Conservation (phyloP, 2,329 filamentous ascomycete genomes). For the Aurifilum marmelostoma region DNA sequence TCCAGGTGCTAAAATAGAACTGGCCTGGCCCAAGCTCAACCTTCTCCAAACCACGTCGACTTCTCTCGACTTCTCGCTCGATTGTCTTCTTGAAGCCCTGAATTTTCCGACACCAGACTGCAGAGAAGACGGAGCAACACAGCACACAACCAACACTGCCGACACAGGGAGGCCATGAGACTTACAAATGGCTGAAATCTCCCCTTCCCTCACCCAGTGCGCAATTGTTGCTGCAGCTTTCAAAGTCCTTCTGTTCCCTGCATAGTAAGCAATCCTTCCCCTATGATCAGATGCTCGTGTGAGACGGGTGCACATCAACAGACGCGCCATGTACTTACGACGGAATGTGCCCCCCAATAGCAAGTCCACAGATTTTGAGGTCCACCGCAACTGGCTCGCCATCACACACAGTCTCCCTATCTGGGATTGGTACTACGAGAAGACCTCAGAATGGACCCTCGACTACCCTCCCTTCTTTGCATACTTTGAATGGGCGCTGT, state of each 20-base stretch:
- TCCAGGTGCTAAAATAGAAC: slow-evolving; percentile 14
- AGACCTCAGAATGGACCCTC: slow-evolving; percentile 98
- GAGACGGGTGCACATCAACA: background rate
- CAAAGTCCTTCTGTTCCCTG: slow-evolving; percentile 89
- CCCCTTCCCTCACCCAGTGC: slow-evolving; percentile 88
- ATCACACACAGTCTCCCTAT: slow-evolving; percentile 88
- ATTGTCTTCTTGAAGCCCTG: slow-evolving; percentile 9
- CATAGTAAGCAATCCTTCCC: slow-evolving; percentile 70
- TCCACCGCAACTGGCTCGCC: slow-evolving; percentile 98
- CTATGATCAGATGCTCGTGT: background rate
- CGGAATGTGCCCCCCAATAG: slow-evolving; percentile 50
- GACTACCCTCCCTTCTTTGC: slow-evolving; percentile 99
- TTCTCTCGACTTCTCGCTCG: background rate
- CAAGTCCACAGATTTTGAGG: slow-evolving; percentile 98
- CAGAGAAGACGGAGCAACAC: background rate
- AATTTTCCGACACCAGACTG: background rate
- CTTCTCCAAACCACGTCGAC: slow-evolving; percentile 23
- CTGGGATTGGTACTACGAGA: slow-evolving; percentile 93
- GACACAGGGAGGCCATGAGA: slow-evolving; percentile 4
- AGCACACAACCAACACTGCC: background rate
- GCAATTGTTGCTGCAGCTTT: slow-evolving; percentile 84
- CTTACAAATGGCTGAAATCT: slow-evolving; percentile 71
- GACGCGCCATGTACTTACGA: slow-evolving; percentile 14
- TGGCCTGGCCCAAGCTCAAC: slow-evolving; percentile 22
- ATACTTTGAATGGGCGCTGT: slow-evolving; percentile 92